These are phyloP conservation scores for Uncinocarpus reesii DNA, from an alignment of 2,329 filamentous ascomycete species.

Conservation along the genomic window DNA sequence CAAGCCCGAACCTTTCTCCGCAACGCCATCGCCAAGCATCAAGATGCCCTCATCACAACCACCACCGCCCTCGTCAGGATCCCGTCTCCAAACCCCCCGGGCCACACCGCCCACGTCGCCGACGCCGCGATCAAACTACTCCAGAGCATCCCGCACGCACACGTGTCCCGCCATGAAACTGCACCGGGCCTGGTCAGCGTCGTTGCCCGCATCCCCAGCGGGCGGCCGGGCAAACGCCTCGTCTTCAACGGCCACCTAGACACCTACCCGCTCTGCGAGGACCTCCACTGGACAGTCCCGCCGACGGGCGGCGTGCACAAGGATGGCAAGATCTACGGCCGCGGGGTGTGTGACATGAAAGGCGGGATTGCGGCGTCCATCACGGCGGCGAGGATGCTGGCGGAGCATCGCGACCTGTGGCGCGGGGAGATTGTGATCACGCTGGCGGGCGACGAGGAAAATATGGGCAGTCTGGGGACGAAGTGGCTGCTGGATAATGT, in stretches of 20 bases:
- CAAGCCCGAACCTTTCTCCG: constrained; percentile 7
- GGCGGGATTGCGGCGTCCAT: constrained; percentile 14
- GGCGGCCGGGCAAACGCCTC: constrained; percentile 13
- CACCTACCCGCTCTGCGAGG: constrained; percentile 11
- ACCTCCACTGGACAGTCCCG: constrained; percentile 9
- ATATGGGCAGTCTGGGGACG: constrained; percentile 10
- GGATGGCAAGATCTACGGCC: constrained; percentile 13
- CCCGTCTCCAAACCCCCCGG: constrained; percentile 12
- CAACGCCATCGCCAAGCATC: constrained; percentile 6
- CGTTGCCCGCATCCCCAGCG: constrained; percentile 13
- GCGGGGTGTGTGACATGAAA: constrained; percentile 15
- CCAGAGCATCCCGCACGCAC: constrained; percentile 9
- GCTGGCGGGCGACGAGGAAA: constrained; percentile 15
- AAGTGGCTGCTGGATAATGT: constrained; percentile 15
- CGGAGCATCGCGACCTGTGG: constrained; percentile 13
- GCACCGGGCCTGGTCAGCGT: constrained; percentile 9
- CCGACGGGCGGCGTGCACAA: constrained; percentile 9
- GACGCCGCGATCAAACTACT: constrained; percentile 11
- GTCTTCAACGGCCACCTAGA: constrained; percentile 15
- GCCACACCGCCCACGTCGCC: constrained; percentile 11
- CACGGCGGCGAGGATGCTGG: constrained; percentile 10
- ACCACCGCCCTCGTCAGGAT: constrained; percentile 5
- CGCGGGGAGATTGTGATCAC: constrained; percentile 14
- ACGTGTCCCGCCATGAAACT: constrained; percentile 11
- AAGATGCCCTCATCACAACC: constrained; percentile 7